A percentile compares a stretch with the other conserved stretches of the same genome.
phyloP scores from a whole-genome alignment of 192 early-diverging fungal species.

The Podila epigama region DNA sequence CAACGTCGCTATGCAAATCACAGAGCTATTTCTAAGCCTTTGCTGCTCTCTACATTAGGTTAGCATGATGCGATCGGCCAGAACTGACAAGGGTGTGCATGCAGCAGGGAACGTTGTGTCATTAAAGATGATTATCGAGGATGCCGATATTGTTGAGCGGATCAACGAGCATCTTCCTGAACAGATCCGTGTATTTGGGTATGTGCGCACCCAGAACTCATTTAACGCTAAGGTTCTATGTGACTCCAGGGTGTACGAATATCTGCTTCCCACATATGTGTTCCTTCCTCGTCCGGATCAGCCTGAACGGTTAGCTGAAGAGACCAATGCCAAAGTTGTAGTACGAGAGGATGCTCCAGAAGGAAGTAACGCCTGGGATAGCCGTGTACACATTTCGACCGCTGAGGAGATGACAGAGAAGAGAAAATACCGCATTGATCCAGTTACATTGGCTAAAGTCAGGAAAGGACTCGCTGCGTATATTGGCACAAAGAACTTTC shows the following conservation, averaged over 20 bases:
- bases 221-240: constrained; percentile 94
- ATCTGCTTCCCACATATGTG: constrained; percentile 92
- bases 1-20: too few relatives aligned
- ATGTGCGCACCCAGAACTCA: constrained; percentile 67
- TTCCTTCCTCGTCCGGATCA: constrained; percentile 60
- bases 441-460: constrained; percentile 69
- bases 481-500: constrained; percentile 90
- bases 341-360: constrained; percentile 21
- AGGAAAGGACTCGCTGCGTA: constrained; percentile 73
- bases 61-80: constrained; percentile 86
- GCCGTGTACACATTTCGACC: constrained; percentile 50
- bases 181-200: constrained; percentile 82
- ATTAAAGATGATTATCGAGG: constrained; percentile 87
- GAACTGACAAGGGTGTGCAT: constrained; percentile 99
- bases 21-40: background rate
- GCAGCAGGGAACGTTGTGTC: constrained; percentile 96
- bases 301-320: constrained; percentile 7
- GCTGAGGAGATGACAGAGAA: constrained; percentile 67
- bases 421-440: constrained; percentile 71
- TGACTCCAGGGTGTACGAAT: constrained; percentile 97
- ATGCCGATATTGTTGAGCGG: constrained; percentile 72
- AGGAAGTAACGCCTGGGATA: constrained; percentile 43
- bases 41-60: constrained; percentile 56
- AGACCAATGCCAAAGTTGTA: constrained; percentile 1
- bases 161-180: constrained; percentile 87